Conservation (phyloP, 441 rosid species). For the Biscutella auriculata region DNA sequence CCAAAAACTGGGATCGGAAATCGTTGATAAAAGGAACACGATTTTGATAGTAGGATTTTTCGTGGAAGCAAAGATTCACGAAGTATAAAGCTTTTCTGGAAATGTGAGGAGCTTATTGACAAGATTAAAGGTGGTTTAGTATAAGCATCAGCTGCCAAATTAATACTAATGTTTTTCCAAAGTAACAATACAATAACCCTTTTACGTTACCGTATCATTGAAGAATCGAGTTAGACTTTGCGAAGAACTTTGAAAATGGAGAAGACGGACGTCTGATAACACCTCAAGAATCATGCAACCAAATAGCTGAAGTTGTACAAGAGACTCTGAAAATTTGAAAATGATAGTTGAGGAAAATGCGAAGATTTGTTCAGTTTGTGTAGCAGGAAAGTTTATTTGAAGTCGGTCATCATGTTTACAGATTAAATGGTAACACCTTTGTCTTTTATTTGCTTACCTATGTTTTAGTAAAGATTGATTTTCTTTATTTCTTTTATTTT, state of each 20-base stretch:
- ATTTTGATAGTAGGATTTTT: conserved; percentile 76
- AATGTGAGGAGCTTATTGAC: conserved; percentile 69
- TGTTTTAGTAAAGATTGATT: too few species aligned
- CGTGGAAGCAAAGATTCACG: conserved; percentile 76
- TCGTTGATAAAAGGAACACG: conserved; percentile 75
- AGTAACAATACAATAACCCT: conserved; percentile 37
- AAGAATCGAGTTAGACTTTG: conserved; percentile 64
- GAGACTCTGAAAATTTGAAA: conserved; percentile 88
- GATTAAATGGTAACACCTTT: too few species aligned
- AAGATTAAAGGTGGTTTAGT: conserved; percentile 67
- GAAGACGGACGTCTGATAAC: conserved; percentile 61
- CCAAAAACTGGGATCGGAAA: conserved; percentile 57
- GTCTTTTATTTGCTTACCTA: too few species aligned
- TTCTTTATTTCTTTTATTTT: too few species aligned
- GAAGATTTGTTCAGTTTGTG: too few species aligned
- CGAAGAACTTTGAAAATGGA: conserved; percentile 57
- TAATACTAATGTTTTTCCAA: conserved; percentile 62
- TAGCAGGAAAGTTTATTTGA: too few species aligned
- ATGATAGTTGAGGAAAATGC: conserved; percentile 82
- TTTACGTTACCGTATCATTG: not conserved
- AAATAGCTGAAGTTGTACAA: conserved; percentile 76
- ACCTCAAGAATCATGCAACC: conserved; percentile 84
- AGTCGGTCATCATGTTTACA: too few species aligned
- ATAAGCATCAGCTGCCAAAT: conserved; percentile 65
- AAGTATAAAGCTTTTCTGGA: conserved; percentile 79